Evolutionary conservation across 768 basidiomycete genomes (phyloP), one percentile per base, ranked within the genome.

Genomic region (Leucocoprinus birnbaumii): DNA sequence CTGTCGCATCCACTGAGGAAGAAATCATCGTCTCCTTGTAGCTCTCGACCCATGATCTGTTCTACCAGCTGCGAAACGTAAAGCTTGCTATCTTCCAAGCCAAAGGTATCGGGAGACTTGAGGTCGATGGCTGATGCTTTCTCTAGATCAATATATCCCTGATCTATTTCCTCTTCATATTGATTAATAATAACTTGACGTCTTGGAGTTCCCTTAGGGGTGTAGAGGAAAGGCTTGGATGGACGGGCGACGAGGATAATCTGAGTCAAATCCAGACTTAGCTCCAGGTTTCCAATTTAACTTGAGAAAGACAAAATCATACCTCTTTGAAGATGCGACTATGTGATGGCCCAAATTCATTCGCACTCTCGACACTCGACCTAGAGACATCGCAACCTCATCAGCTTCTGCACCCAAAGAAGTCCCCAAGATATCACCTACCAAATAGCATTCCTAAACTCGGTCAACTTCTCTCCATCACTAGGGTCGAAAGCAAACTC

Each of bases 311-410:
- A 11, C 11, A n/a, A 11, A 31, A 31, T 31, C 35, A 16, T n/a
- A 73, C 75, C 66, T 77, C 77, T 55, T 77, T 78, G 65, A 78
- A 78, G 3, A 80, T 60, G 18, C 75, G 62, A 0, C 75, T 77
- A 57, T 79, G 77, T 27, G 68, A 62, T 7, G 79, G 79, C 0
- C 77, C 75, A 48, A 63, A 70, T 18, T 58, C 58, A 53, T 79
- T 80, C 49, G 72, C 63, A 43, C 68, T 58, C 51, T 78, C 70
- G 1, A 79, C 66, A 1, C 68, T 71, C 1, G 73, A 67, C 74
- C 77, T 79, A 27, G 9, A 27, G 24, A 1, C n/a, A 8, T 26
- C 10, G 11, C 16, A 26, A 25, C 10, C 5, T 41, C 4, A 5
- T 8, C 5, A 16, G 16, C 11, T 4, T 11, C 37, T 34, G 31